Conservation (phyloP, 331 rosid genomes). For the Malus hybrid region DNA sequence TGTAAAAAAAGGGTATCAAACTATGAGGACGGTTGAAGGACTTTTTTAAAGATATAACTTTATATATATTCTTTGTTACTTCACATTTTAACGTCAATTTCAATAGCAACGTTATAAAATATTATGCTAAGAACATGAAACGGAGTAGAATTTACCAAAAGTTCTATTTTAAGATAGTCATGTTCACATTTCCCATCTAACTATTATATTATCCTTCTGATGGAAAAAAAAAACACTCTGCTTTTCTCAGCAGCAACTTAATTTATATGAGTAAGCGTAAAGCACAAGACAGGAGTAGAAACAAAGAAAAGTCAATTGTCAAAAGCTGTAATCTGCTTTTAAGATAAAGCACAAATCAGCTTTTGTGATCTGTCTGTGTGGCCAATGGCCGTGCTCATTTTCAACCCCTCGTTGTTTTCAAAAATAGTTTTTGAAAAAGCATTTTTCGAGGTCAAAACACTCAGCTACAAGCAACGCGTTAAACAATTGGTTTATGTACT, state of each 20-base stretch:
- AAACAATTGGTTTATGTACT: not conserved
- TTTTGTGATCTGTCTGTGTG: not conserved
- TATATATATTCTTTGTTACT: accelerated
- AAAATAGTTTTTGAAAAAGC: not conserved
- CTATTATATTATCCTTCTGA: no score
- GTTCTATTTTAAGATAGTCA: no score
- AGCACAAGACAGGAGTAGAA: not conserved
- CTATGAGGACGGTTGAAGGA: no score
- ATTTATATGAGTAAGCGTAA: not conserved
- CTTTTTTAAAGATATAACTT: accelerated
- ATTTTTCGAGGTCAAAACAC: not conserved
- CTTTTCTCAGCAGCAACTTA: not conserved
- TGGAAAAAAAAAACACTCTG: not conserved
- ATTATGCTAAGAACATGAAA: accelerated
- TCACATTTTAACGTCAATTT: no score
- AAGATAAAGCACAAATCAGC: not conserved
- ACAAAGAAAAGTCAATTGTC: not conserved
- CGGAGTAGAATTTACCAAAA: accelerated
- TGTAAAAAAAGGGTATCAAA: no score
- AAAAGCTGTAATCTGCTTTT: not conserved
- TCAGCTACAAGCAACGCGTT: not conserved
- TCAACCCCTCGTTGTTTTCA: not conserved
- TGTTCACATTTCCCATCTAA: no score
- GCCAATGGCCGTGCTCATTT: not conserved
- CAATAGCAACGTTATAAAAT: accelerated